These are phyloP conservation scores for Paecilomyces variotii DNA, from an alignment of 2,329 filamentous ascomycete genomes.

Conservation along the genomic window DNA sequence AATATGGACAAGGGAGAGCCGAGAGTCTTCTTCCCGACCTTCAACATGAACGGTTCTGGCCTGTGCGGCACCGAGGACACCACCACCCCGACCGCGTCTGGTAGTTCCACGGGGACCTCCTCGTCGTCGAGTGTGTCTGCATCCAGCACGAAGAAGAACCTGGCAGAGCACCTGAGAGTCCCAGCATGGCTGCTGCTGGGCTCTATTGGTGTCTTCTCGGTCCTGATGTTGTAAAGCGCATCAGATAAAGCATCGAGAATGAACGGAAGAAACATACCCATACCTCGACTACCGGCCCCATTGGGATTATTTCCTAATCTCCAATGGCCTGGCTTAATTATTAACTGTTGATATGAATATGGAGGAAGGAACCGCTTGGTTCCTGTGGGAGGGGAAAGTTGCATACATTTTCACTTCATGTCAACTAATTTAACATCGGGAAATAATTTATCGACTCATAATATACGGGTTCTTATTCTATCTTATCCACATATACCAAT, in stretches of 20 bases:
- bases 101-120: neutral
- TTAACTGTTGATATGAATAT: neutral
- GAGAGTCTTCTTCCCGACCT: conserved; percentile 14
- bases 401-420: neutral
- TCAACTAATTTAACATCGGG: neutral
- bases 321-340: too few relatives aligned
- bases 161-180: neutral
- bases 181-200: neutral
- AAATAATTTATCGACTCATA: neutral
- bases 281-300: neutral
- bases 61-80: conserved; percentile 10
- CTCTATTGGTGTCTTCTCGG: neutral
- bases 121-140: neutral
- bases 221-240: neutral
- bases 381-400: neutral
- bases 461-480: neutral
- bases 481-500: neutral
- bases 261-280: neutral
- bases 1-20: conserved; percentile 14
- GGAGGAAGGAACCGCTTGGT: neutral
- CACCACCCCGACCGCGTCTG: neutral
- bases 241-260: neutral
- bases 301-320: neutral
- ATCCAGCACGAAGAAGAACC: neutral
- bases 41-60: conserved; percentile 13